A percentile compares a stretch with the other conserved stretches of the same genome.
Evolutionary conservation across 2,329 filamentous ascomycete genomes (phyloP).

Genomic region (Fusarium irregulare): DNA sequence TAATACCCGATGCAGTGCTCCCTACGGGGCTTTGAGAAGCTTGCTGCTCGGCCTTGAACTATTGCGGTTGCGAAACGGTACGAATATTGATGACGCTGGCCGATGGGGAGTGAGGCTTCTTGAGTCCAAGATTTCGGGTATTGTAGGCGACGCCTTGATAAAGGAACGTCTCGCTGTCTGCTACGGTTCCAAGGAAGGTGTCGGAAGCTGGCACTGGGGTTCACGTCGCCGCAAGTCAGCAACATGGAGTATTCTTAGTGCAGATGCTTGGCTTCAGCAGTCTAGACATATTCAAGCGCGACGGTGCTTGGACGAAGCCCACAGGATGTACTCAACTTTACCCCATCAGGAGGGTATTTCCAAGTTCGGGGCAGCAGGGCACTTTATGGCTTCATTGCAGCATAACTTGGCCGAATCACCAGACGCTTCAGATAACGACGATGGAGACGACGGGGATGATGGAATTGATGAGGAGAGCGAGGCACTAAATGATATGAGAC

Average conservation of each 20-base stretch:
- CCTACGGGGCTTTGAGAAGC: slow-evolving; percentile 83
- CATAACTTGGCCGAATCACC: slow-evolving; percentile 62
- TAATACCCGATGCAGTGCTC: slow-evolving; percentile 81
- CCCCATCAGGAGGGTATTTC: slow-evolving; percentile 63
- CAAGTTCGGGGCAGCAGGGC: slow-evolving; percentile 62
- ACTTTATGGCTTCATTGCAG: slow-evolving; percentile 65
- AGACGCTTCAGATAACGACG: slow-evolving; percentile 47
- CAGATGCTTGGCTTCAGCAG: slow-evolving; percentile 84
- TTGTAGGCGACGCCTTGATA: slow-evolving; percentile 82
- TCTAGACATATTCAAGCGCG: slow-evolving; percentile 83
- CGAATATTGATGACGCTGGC: slow-evolving; percentile 86
- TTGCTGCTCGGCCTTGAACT: slow-evolving; percentile 83
- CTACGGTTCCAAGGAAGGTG: slow-evolving; percentile 78
- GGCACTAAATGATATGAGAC: slow-evolving; percentile 62
- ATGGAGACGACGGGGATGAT: slow-evolving; percentile 59
- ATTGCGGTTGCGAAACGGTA: slow-evolving; percentile 80
- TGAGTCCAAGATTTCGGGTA: slow-evolving; percentile 79
- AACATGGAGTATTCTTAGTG: slow-evolving; percentile 85
- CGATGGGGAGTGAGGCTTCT: slow-evolving; percentile 85
- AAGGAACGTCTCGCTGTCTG: slow-evolving; percentile 88
- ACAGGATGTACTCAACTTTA: slow-evolving; percentile 63
- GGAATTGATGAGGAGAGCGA: slow-evolving; percentile 66
- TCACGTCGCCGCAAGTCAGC: slow-evolving; percentile 84
- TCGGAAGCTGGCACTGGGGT: slow-evolving; percentile 75
- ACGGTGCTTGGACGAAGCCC: slow-evolving; percentile 78